Evolutionary conservation across 2,329 filamentous ascomycete genomes (phyloP).

Genomic region (Fragosphaeria purpurea): DNA sequence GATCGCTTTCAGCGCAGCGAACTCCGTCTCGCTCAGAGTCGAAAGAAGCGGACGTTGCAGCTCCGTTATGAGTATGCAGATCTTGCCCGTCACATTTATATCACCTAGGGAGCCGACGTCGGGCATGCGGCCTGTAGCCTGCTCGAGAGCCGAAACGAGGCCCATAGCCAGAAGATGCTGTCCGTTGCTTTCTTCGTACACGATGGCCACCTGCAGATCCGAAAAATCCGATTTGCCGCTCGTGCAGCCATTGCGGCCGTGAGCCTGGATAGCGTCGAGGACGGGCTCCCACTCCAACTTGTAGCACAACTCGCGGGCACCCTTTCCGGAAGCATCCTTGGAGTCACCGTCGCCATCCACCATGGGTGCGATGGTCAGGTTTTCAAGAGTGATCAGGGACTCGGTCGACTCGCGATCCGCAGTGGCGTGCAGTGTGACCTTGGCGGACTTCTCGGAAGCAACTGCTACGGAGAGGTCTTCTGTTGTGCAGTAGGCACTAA

Average conservation of each 20-base stretch:
- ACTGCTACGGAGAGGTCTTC: constrained; percentile 15
- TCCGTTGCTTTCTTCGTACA: constrained; percentile 24
- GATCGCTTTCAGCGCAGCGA: constrained; percentile 26
- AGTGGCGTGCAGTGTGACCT: constrained; percentile 27
- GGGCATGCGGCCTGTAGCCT: constrained; percentile 24
- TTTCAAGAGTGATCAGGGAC: constrained; percentile 24
- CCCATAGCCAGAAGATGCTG: constrained; percentile 23
- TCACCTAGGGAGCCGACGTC: constrained; percentile 20
- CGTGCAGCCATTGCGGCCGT: background rate
- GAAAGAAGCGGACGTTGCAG: constrained; percentile 34
- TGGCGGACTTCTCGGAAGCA: constrained; percentile 24
- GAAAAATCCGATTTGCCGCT: constrained; percentile 10
- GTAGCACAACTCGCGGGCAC: constrained; percentile 33
- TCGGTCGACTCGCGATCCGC: constrained; percentile 18
- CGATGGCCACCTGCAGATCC: constrained; percentile 26
- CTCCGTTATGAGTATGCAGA: constrained; percentile 34
- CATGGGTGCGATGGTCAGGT: constrained; percentile 30
- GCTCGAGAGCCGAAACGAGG: constrained; percentile 23
- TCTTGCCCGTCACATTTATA: constrained; percentile 23
- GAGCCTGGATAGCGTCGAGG: constrained; percentile 12
- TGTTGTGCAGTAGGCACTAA: constrained; percentile 27
- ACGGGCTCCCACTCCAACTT: constrained; percentile 35
- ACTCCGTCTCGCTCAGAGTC: constrained; percentile 26
- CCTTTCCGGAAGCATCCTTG: constrained; percentile 14
- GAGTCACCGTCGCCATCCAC: constrained; percentile 23